Base-by-base conservation (phyloP, 495 filamentous ascomycete genomes). In the Astrothelium subdiscretum region DNA sequence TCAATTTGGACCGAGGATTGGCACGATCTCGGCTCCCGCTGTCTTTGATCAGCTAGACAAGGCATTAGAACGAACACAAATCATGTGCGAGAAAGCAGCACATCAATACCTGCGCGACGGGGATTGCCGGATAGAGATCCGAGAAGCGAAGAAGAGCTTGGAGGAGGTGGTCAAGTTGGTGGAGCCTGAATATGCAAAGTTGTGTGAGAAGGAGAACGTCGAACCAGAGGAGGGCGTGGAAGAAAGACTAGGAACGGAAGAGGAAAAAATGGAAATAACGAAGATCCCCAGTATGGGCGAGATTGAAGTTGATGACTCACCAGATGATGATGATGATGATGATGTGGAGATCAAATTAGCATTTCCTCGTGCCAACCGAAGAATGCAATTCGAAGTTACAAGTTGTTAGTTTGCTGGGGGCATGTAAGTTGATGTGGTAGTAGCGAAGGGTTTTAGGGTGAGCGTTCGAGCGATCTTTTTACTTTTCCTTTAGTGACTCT, bases 101-200 rank as follows among this genome's bases (percentile, higher is more conserved):
- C 91, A 92, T 71, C 88, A 94, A 70, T 89, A 95, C 62, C 79
- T 96, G 13, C 83, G 91, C 24, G 84, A 88, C 59, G 91, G 91
- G 24, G 85, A 92, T 63, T 96, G 91, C 73, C 78, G 75, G 20
- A 78, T 81, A 24, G 89, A 95, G 74, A 80, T 95, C 18, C 75
- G 79, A 13, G 84, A 83, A 31, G 87, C 91, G 48, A 83, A 86
- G 68, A 75, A 76, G 59, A 75, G 78, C 1, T 74, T 87, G 27
- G 68, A 62, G 15, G 83, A 88, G 67, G 82, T 85, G 3, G 76
- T 82, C 61, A 71, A 75, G 44, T 76, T 89, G 62, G 77, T 85
- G 18, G 85, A 83, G 35, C 61, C 29, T 31, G 70, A 52, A 51
- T 54, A 26, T 29, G 18, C 58, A 63, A 78, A 80, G 32, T 63